Base-by-base conservation (phyloP, 2,329 filamentous ascomycete species). In the Aspergillus sp. region DNA sequence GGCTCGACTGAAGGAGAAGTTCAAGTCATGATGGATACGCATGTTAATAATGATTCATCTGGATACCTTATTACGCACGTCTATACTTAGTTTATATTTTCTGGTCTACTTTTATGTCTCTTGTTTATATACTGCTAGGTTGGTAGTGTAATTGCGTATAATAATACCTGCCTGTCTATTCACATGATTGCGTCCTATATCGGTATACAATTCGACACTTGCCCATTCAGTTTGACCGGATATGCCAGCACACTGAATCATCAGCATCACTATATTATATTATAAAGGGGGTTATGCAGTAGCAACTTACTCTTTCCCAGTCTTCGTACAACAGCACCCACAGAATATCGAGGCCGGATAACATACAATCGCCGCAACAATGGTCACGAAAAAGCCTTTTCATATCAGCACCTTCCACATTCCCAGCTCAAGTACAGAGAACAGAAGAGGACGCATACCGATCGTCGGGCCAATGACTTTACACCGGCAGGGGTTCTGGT, bases 401-500 rank as follows among this genome's bases (percentile, higher is more conserved):
- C 6, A 37, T 21, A 52, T 55, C 11, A 51, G 45, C 12, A 33
- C 19, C 21, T 21, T 4, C 3, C 21, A 21, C 21, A 21, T 21
- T 11, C 27, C 9, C 23, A n/a, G 31, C 15, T 53, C 2, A 6
- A 19, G 31, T 12, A 31, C 50, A n/a, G 21, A 21, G 21, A 21
- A 21, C 21, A 31, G 9, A 52, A 17, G 19, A 49, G 39, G 17
- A 31, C 46, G 44, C 64, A 63, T 75, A 66, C 81, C 82, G 44
- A 84, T 65, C 1, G 81, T 84, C 39, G 82, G 82, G 1, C 82
- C 82, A 27, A 85, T 75, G 8, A 84, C 75, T 66, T 84, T 85
- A 66, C 81, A 84, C 60, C 79, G 80, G 56, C 82, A 85, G 3
- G 82, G 82, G 55, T 84, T 85, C 64, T 84, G 80, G 59, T 84